These are phyloP conservation scores for Malus orientalis DNA, from an alignment of 306 rosid species.

Conservation along the genomic window DNA sequence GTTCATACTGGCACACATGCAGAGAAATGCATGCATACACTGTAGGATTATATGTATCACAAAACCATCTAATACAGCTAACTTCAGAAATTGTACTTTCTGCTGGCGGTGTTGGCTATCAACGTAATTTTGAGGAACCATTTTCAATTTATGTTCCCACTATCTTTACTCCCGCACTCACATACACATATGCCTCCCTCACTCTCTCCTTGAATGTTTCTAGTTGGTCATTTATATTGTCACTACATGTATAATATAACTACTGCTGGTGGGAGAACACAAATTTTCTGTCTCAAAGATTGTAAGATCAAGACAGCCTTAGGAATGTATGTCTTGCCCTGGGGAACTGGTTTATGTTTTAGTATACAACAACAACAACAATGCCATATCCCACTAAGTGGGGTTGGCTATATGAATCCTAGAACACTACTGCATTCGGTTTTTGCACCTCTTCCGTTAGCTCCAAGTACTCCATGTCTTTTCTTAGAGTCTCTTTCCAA, in stretches of 20 bases:
- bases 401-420: too few relatives aligned
- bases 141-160: background rate
- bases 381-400: too few relatives aligned
- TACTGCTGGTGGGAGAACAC: background rate
- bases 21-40: background rate
- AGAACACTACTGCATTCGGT: too few relatives aligned
- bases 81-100: background rate
- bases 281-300: background rate
- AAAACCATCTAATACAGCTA: background rate
- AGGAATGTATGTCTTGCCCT: background rate
- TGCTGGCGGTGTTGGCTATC: background rate
- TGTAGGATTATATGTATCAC: background rate
- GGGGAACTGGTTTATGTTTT: background rate
- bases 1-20: background rate
- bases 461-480: too few relatives aligned
- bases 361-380: background rate
- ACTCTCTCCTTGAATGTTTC: background rate
- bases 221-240: background rate
- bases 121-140: background rate
- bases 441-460: too few relatives aligned
- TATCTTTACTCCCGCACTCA: background rate
- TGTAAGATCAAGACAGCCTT: background rate
- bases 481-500: too few relatives aligned
- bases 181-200: background rate
- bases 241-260: background rate